These are phyloP conservation scores for Ascochyta pisi DNA, from an alignment of 2,329 filamentous ascomycete genomes.

Conservation along the genomic window DNA sequence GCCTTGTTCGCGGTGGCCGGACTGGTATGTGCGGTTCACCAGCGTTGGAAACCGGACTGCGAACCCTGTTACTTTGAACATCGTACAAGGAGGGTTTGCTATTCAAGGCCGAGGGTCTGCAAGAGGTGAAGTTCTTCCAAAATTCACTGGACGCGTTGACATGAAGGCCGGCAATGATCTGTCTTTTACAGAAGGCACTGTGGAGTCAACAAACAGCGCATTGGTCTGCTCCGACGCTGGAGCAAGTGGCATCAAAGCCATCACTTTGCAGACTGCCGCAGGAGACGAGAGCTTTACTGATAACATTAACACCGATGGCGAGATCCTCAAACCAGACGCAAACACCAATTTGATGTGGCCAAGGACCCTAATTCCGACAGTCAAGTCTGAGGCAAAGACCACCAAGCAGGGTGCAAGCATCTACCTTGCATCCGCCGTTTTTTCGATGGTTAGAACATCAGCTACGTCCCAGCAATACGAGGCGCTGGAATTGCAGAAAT, in stretches of 20 bases:
- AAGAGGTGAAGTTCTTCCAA: constrained; percentile 29
- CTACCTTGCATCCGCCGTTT: constrained; percentile 32
- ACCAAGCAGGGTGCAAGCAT: background rate
- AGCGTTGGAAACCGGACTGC: constrained; percentile 20
- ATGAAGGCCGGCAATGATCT: background rate
- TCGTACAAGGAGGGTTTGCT: constrained; percentile 39
- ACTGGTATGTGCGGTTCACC: constrained; percentile 41
- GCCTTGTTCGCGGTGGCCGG: constrained; percentile 35
- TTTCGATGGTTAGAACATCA: constrained; percentile 28
- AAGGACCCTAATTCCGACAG: constrained; percentile 40
- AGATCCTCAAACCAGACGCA: constrained; percentile 43
- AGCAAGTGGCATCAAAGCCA: constrained; percentile 32
- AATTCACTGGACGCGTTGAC: background rate
- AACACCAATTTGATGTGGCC: constrained; percentile 48
- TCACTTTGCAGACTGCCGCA: background rate
- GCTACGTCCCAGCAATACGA: constrained; percentile 23
- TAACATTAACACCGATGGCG: background rate
- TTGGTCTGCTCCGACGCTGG: constrained; percentile 41
- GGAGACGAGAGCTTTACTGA: background rate
- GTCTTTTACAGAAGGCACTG: constrained; percentile 28
- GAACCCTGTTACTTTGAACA: constrained; percentile 2
- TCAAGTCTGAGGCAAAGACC: constrained; percentile 9
- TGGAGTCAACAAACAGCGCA: constrained; percentile 10
- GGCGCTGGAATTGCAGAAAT: constrained; percentile 16
- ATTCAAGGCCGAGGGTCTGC: constrained; percentile 35